These are phyloP conservation scores for Scedosporium dehoogii DNA, from an alignment of 2,329 filamentous ascomycete species.

Conservation along the genomic window DNA sequence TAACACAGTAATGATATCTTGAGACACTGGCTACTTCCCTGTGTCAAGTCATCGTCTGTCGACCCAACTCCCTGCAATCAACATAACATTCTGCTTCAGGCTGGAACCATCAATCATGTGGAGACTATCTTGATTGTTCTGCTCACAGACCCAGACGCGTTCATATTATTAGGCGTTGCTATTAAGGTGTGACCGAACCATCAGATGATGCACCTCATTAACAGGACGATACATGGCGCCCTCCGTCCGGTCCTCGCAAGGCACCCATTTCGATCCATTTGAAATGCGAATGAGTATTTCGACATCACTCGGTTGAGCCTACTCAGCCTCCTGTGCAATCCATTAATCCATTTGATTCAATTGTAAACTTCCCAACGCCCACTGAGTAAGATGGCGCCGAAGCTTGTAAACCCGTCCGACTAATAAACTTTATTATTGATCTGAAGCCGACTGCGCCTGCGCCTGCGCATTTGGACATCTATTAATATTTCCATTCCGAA, in stretches of 20 bases:
- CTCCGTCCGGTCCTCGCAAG: background rate
- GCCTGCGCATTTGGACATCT: too few species aligned
- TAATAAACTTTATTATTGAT: too few species aligned
- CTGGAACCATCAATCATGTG: background rate
- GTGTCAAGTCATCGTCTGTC: background rate
- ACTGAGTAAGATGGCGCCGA: too few species aligned
- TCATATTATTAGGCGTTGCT: background rate
- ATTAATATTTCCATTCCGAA: too few species aligned
- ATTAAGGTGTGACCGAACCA: background rate
- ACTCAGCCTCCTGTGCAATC: too few species aligned
- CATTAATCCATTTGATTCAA: too few species aligned
- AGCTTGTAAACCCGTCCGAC: too few species aligned
- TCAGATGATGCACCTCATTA: background rate
- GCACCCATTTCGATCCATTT: background rate
- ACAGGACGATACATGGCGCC: background rate
- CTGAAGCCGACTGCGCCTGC: too few species aligned
- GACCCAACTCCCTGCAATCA: background rate
- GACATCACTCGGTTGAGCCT: too few species aligned
- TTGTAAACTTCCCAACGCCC: too few species aligned
- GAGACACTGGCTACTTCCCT: conserved; percentile 1
- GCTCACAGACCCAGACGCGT: background rate
- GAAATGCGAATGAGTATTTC: background rate
- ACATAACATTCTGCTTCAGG: background rate
- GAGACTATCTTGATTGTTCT: background rate
- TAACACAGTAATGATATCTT: background rate